phyloP scores from a whole-genome alignment of 345 rosid genomes.

The Kernera saxatilis region DNA sequence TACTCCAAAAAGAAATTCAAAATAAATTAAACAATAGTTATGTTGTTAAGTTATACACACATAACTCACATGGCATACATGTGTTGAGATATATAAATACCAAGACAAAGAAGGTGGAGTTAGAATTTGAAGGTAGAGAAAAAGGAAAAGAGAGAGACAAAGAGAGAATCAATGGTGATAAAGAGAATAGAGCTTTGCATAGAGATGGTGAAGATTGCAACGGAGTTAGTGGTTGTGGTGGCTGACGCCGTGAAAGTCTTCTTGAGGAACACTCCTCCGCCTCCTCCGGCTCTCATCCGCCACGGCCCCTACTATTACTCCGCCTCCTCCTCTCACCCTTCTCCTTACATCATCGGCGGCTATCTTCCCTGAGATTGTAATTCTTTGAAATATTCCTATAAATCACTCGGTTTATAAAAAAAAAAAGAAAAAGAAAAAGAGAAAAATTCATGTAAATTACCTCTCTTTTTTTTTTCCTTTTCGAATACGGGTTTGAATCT shows the following conservation, averaged over 20 bases:
- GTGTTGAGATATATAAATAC: conserved; percentile 6
- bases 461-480: too few relatives aligned
- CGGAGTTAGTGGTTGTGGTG: conserved; percentile 7
- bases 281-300: not conserved
- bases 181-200: conserved; percentile 17
- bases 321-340: not conserved
- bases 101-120: not conserved
- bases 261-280: not conserved
- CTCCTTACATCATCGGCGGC: not conserved
- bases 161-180: not conserved
- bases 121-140: not conserved
- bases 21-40: not conserved
- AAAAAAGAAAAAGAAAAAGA: too few relatives aligned
- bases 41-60: not conserved
- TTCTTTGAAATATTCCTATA: not conserved
- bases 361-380: not conserved
- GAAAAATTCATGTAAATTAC: too few relatives aligned
- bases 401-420: too few relatives aligned
- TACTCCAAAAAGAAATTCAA: not conserved
- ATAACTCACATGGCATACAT: conserved; percentile 15
- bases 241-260: conserved; percentile 2
- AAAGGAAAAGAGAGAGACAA: not conserved
- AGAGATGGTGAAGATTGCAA: not conserved
- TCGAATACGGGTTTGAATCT: too few relatives aligned
- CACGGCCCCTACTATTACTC: not conserved